Base-by-base conservation (phyloP, 2,329 filamentous ascomycete species). In the Ceratocystis cubensis region DNA sequence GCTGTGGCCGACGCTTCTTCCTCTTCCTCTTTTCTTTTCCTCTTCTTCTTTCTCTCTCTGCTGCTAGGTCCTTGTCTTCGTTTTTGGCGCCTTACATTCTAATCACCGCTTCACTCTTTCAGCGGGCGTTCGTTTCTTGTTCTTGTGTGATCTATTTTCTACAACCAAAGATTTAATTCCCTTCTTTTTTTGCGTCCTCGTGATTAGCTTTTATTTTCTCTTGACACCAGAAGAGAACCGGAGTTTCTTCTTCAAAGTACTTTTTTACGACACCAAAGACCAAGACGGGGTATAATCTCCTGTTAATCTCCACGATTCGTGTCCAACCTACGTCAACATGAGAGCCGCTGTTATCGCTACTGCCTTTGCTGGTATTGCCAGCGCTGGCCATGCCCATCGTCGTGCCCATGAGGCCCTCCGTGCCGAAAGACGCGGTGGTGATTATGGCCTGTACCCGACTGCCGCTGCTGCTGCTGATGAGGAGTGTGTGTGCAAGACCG, bases 101-200 rank as follows among this genome's bases (percentile, higher is more conserved):
- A 69, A 80, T 77, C 73, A 87, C 86, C 86, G 87, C 87, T 89
- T 89, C 88, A 90, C 85, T 90, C 89, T 76, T 91, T 92, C 79
- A 91, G 88, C 88, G 88, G 88, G 84, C 87, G 85, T 80, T 89
- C 86, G 78, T 88, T 88, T 75, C 72, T 66, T 20, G 44, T 33
- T 50, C 59, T 46, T 63, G 61, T 44, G 37, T 63, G 61, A 63
- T 46, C 62, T 67, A 61, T 50, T 13, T 53, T 48, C 33, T 41
- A 41, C 37, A 4, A 41, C 37, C 44, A 63, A 63, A 46, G 45
- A 30, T 50, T 65, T 53, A 44, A 41, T 65, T 65, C 37, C 48
- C 45, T 57, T 10, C 56, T 64, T 22, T 33, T 33, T 65, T 10
- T 20, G n/a, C 25, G 41, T 41, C 20, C 74, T 70, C 66, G 66